Base-by-base conservation (phyloP, 345 rosid species). In the Populus euphratica region DNA sequence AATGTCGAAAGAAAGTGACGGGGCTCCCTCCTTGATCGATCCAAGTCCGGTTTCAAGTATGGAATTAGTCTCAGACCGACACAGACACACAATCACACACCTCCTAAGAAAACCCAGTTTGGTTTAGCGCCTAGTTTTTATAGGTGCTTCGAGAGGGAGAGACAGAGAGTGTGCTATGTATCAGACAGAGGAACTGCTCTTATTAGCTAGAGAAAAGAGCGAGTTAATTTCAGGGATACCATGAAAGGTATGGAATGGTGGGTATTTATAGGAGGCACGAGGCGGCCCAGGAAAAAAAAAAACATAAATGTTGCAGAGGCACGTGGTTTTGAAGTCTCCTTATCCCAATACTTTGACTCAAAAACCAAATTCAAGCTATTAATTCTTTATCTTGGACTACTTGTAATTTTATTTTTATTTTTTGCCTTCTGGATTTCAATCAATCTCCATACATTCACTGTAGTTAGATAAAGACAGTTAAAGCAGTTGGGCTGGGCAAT, bases 101-200 rank as follows among this genome's bases (percentile, higher is more conserved):
- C 38, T 71, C 41, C 70, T 71, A 5, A 77, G 69, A 70, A 44
- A 31, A 43, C 80, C 75, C 69, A 77, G n/a, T 44, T 12, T 35
- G 38, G 63, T 64, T 77, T 20, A 43, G 33, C 27, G 14, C 36
- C 35, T 29, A 2, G 11, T 31, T 21, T 36, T 65, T 21, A 31
- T 17, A 10, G n/a, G 11, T 8, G 23, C 33, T 65, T 65, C 79
- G 41, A 66, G 5, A 75, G 33, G 41, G 23, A 64, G 50, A 39
- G 65, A n/a, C 23, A n/a, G 54, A 50, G 47, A 35, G 62, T 67
- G 64, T 67, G 78, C 63, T 67, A 17, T 72, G 14, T 43, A 52
- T 20, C 39, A 72, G 52, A 20, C 3, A 33, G 50, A 75, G 64
- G 5, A 21, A 36, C 65, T 23, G 5, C 5, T 11, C 50, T 67